Base-by-base conservation (phyloP, 148 eudicot genomes). In the Dianthus caryophyllus region DNA sequence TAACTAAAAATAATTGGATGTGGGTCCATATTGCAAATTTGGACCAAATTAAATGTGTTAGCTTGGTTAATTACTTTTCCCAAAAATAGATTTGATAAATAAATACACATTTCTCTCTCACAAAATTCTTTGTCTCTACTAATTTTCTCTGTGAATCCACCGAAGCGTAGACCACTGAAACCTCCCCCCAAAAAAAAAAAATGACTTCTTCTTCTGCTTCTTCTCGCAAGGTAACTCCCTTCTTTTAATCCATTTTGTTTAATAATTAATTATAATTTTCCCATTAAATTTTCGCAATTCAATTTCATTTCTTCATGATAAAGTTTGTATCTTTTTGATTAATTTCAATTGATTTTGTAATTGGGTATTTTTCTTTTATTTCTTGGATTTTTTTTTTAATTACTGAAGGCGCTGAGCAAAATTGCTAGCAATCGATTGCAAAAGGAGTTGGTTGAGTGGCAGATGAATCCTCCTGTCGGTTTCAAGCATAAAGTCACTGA, bases 401-500 rank as follows among this genome's bases (percentile, higher is more conserved):
- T n/a, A n/a, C n/a, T 20, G 26, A 29, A 84, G 88, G 69, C 67
- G 15, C 73, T 84, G 47, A 84, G 88, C 84, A 84, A 79, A 72
- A 84, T 84, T 31, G 88, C 85, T 47, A 63, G 82, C 66, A 84
- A 82, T 77, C 75, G 88, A 62, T 80, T 84, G 21, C 88, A 84
- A 65, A 84, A 84, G 81, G 88, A 84, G 72, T 68, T 84, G 5
- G 68, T 51, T 8, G 85, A 84, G 68, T 84, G 88, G 88, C 82
- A 84, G 65, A 69, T 75, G 53, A 84, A 79, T 71, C 88, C 88
- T 11, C 88, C 82, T 39, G 9, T 74, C 51, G 85, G 88, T 16
- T 84, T 82, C 71, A 82, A 77, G 26, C 80, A 79, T 61, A 77
- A 77, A 61, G 76, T 75, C 53, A 77, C 88, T 52, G 88, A 84